Conservation (phyloP, 139 green algal genomes). For the Trebouxia sp. region DNA sequence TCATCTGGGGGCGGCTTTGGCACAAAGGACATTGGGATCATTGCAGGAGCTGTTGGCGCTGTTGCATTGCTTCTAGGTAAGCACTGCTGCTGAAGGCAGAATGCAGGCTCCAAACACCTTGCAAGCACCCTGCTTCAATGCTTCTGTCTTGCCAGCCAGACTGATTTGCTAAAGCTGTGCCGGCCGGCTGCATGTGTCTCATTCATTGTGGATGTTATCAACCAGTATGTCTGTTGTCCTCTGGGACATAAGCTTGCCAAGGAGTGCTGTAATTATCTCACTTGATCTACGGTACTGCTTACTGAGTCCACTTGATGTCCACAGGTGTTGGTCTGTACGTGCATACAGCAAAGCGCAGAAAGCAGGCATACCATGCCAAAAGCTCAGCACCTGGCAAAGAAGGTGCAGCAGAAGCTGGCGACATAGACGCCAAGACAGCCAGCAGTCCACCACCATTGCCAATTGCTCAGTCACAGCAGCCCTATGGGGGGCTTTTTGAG, state of each 20-base stretch:
- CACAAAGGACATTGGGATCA: neutral
- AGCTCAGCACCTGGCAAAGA: neutral
- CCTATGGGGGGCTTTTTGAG: conserved; percentile 1
- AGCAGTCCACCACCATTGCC: neutral
- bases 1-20: neutral
- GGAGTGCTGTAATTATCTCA: too few species aligned
- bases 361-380: neutral
- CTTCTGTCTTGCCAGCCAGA: too few species aligned
- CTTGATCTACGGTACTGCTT: too few species aligned
- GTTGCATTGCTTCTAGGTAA: neutral
- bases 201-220: too few species aligned
- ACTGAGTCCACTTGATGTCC: too few species aligned
- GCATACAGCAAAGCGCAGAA: neutral
- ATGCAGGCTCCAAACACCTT: too few species aligned
- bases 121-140: too few species aligned
- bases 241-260: too few species aligned
- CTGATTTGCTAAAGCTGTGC: too few species aligned
- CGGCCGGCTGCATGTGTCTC: too few species aligned
- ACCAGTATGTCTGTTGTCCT: too few species aligned
- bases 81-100: neutral
- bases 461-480: neutral
- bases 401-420: neutral
- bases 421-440: neutral
- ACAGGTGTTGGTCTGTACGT: conserved; percentile 7
- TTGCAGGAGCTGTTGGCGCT: neutral